Conservation (phyloP, 169 alveolate species). For the Fabrea salina region DNA sequence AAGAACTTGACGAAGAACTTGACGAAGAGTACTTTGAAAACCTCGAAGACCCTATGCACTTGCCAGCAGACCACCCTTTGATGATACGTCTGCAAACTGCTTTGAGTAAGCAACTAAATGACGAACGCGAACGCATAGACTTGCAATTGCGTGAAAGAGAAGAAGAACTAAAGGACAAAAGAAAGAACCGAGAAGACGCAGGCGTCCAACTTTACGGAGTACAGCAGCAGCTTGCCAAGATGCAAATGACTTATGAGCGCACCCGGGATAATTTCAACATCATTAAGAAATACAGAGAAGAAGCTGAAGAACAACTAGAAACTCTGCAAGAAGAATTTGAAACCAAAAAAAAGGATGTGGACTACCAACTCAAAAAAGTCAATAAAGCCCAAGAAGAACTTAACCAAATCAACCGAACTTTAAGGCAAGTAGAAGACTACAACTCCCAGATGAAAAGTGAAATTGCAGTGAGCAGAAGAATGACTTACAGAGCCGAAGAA, state of each 20-base stretch:
- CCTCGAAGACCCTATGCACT: constrained; percentile 40
- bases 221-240: constrained; percentile 82
- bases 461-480: constrained; percentile 78
- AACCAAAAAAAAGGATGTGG: constrained; percentile 76
- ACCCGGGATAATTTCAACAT: constrained; percentile 78
- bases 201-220: constrained; percentile 79
- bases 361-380: constrained; percentile 69
- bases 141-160: constrained; percentile 72
- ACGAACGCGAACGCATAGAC: constrained; percentile 74
- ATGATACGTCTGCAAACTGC: constrained; percentile 77
- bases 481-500: constrained; percentile 83
- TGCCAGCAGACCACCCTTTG: constrained; percentile 74
- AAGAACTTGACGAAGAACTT: constrained; percentile 26
- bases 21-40: constrained; percentile 39
- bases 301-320: constrained; percentile 74
- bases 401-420: constrained; percentile 83
- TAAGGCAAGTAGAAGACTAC: constrained; percentile 75
- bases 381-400: constrained; percentile 85
- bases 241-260: constrained; percentile 75
- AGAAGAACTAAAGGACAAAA: constrained; percentile 74
- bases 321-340: constrained; percentile 62
- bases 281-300: constrained; percentile 73
- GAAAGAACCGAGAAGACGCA: constrained; percentile 77
- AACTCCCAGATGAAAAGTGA: constrained; percentile 79
- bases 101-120: constrained; percentile 76